Conservation (phyloP, 257 asterid species). For the Solanum arcanum region DNA sequence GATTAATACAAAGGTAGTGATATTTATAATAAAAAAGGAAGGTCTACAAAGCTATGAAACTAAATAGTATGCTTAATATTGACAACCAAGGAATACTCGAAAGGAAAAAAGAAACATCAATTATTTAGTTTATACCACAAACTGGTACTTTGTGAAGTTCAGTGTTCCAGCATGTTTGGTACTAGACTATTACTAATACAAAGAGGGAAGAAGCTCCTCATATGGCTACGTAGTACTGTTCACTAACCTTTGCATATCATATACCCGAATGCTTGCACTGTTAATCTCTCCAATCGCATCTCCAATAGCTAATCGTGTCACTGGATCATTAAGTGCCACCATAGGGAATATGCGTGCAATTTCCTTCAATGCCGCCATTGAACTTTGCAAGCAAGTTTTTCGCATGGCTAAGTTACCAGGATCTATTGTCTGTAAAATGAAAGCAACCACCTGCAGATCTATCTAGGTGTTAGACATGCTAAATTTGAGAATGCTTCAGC, state of each 20-base stretch:
- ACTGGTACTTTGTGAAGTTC: background rate
- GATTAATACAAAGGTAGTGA: background rate
- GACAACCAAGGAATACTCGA: background rate
- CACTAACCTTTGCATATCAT: conserved; percentile 88
- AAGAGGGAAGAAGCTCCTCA: background rate
- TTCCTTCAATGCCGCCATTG: conserved; percentile 73
- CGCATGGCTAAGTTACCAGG: conserved; percentile 88
- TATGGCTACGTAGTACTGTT: background rate
- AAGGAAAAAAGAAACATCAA: background rate
- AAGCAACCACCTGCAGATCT: conserved; percentile 88
- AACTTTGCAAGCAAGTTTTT: conserved; percentile 58
- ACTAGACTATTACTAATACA: background rate
- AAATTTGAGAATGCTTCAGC: background rate
- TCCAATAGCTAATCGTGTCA: conserved; percentile 87
- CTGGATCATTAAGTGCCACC: conserved; percentile 63
- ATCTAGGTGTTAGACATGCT: conserved; percentile 65
- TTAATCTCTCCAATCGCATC: conserved; percentile 79
- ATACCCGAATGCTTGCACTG: conserved; percentile 61
- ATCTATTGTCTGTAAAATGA: conserved; percentile 92
- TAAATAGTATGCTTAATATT: background rate
- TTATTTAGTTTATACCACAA: background rate
- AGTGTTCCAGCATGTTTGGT: background rate
- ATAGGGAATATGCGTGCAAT: conserved; percentile 78
- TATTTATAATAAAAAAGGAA: background rate
- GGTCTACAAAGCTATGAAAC: background rate